Base-by-base conservation (phyloP, 352 stramenopile species). In the Poterioochromonas sp. region DNA sequence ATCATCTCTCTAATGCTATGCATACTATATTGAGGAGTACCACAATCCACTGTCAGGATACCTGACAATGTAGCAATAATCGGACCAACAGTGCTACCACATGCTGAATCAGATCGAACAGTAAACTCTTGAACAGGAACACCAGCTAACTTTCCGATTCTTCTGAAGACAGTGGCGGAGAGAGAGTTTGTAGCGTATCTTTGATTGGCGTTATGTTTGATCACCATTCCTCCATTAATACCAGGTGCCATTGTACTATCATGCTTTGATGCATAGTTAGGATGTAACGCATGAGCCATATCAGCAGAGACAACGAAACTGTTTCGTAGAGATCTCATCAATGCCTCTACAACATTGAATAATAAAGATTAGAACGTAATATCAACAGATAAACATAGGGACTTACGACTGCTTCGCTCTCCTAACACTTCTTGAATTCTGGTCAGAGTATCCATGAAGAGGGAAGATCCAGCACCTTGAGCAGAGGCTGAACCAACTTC, bases 171-270 rank as follows among this genome's bases (percentile, higher is more conserved):
- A 2, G 65, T 44, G 20, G 85, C 85, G 2, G 94, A 97, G 20
- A 97, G 87, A 51, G 87, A 88, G 68, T 90, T 97, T 5, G 94
- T 98, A 22, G 94, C 90, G 81, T 99, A 99, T 62, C 94, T 87
- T 83, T 98, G 93, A 84, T 98, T 98, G 41, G 88, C 87, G 83
- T 98, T 98, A 83, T 95, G 90, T 87, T 99, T 99, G 80, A 99
- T 97, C n/a, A 98, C 95, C 76, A 93, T 88, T 5, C 92, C 92
- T 20, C 80, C 81, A 79, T 94, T 88, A 51, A 96, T 84, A 76
- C 65, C 60, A 47, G 58, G 76, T 26, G 60, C 78, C 76, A 79
- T 82, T 41, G 18, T 70, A 58, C 80, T 40, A 78, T 98, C 94
- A 84, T 98, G 95, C 81, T 97, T 97, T 12, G 92, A 87, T 58